Base-by-base conservation (phyloP, 2,329 filamentous ascomycete species). In the Aspergillus spinulosporus region DNA sequence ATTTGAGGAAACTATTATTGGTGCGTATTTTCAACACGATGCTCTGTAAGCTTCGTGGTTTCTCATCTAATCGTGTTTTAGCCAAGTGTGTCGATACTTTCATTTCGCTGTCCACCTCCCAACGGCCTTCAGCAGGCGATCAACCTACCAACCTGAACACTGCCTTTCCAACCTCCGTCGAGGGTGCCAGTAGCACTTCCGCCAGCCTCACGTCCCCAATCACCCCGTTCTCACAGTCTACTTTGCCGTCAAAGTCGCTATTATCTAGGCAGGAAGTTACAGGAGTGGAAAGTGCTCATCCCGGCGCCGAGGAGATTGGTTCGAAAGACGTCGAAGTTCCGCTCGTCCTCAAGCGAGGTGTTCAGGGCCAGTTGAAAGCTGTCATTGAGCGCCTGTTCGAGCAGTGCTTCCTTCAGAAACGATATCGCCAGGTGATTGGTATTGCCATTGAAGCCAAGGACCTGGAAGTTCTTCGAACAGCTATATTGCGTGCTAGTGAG, bases 1-100 rank as follows among this genome's bases (percentile, higher is more conserved):
- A 79, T 99, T 96, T 70, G 94, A 99, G 76, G 92, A 99, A 79
- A 99, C 94, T 56, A 97, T 99, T 78, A 92, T 97, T 74, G 93
- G 82, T 84, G 75, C 68, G 78, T 73, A 52, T 2, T 14, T 21
- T 4, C 21, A 11, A 51, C 40, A 21, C 31, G 6, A 12, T 42
- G 7, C 39, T 6, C 37, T 37, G 48, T 28, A 57, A 46, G 44
- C 29, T 7, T 29, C 4, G 26, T 12, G 44, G 8, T 39, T 52
- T 40, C 26, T 55, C 52, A 66, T 56, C 54, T 32, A 15, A 54
- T 11, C 34, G 42, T 36, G 36, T 43, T 49, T 26, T 43, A 85
- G 84, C 93, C 58, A 97, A 95, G 83, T 99, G 94, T 72, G 86
- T 99, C 69, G 94, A 99, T 76, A 95, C 95, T 63, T 99, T 97